A percentile compares a stretch with the other conserved stretches of the same genome.
Conservation (phyloP, 1,284 basidiomycete genomes). For the Coniferiporia weirii region DNA sequence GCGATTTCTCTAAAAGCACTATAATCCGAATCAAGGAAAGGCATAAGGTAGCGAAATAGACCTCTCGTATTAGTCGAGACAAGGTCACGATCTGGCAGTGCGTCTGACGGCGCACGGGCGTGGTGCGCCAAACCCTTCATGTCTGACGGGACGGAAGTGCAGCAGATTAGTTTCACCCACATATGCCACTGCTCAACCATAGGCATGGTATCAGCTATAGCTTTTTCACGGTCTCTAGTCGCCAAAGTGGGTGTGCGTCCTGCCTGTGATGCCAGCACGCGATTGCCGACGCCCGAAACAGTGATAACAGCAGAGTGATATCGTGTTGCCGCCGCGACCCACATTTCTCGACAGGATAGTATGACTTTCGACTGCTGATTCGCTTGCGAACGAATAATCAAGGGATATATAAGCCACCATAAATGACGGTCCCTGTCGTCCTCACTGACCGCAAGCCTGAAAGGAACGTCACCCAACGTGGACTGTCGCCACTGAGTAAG, state of each 20-base stretch:
- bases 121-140: conserved; percentile 54
- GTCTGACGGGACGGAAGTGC: conserved; percentile 71
- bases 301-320: conserved; percentile 65
- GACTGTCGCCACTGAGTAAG: conserved; percentile 60
- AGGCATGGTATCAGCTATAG: conserved; percentile 53
- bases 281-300: conserved; percentile 48
- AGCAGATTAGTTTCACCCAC: conserved; percentile 80
- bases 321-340: conserved; percentile 60
- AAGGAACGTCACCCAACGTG: conserved; percentile 44
- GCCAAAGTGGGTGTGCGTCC: conserved; percentile 11
- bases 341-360: conserved; percentile 50
- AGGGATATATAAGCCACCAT: conserved; percentile 68
- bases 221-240: conserved; percentile 20
- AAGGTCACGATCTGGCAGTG: conserved; percentile 63
- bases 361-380: conserved; percentile 42
- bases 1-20: conserved; percentile 80
- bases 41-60: conserved; percentile 81
- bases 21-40: conserved; percentile 84
- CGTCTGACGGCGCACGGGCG: conserved; percentile 65
- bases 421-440: conserved; percentile 59
- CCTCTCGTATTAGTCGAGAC: conserved; percentile 69
- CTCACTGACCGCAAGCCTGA: conserved; percentile 64
- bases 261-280: conserved; percentile 11
- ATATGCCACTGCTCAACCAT: conserved; percentile 84
- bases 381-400: conserved; percentile 52